Percentiles rank a stretch among this genome's conserved stretches.
Evolutionary conservation across 768 basidiomycete species (phyloP).

Genomic region (Dendrothele bispora): DNA sequence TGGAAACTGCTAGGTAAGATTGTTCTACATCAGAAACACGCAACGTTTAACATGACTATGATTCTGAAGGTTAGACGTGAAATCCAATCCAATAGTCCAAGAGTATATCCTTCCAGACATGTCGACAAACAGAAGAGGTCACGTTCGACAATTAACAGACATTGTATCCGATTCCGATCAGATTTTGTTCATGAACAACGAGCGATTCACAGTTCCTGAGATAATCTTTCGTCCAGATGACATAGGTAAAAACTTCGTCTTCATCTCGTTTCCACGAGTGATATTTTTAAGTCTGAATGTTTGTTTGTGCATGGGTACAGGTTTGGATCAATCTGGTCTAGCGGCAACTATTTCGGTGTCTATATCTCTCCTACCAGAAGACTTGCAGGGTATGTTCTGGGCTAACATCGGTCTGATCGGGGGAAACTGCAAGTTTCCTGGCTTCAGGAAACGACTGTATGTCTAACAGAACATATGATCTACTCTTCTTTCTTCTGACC

Average conservation of each 20-base stretch:
- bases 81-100: slow-evolving; percentile 68
- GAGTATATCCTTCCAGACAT: slow-evolving; percentile 93
- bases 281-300: slow-evolving; percentile 25
- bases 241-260: slow-evolving; percentile 59
- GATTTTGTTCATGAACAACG: slow-evolving; percentile 85
- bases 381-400: slow-evolving; percentile 94
- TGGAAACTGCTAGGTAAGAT: slow-evolving; percentile 79
- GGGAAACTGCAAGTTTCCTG: slow-evolving; percentile 74
- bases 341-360: slow-evolving; percentile 73
- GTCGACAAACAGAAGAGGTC: slow-evolving; percentile 61
- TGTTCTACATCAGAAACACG: background rate
- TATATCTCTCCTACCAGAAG: slow-evolving; percentile 73
- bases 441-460: slow-evolving; percentile 77
- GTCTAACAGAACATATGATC: slow-evolving; percentile 23
- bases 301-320: no score
- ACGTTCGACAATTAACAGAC: slow-evolving; percentile 54
- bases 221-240: slow-evolving; percentile 87
- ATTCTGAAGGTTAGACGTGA: slow-evolving; percentile 46
- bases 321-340: slow-evolving; percentile 80
- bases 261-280: slow-evolving; percentile 8
- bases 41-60: background rate
- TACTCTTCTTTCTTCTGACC: slow-evolving; percentile 12
- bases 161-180: slow-evolving; percentile 57
- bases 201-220: slow-evolving; percentile 92
- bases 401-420: slow-evolving; percentile 89